Conservation (phyloP, 1,139 yeast genomes). For the Groenewaldozyma auringiensis region DNA sequence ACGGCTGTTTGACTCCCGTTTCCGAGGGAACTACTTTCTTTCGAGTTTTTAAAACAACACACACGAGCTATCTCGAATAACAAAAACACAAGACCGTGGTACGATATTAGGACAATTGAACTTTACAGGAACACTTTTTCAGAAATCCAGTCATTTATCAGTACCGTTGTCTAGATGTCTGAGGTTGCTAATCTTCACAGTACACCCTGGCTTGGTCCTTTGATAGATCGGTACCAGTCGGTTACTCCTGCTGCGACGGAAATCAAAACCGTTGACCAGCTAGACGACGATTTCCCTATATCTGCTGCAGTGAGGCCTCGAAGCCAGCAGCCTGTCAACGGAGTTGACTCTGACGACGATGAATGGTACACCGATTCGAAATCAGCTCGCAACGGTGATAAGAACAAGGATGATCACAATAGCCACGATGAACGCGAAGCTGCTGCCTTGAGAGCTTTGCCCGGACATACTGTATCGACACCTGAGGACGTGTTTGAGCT, state of each 20-base stretch:
- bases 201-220: constrained; percentile 26
- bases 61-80: too few species aligned
- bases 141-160: too few species aligned
- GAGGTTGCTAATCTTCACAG: constrained; percentile 18
- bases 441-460: neutral
- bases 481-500: constrained; percentile 9
- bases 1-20: too few species aligned
- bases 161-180: too few species aligned
- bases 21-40: too few species aligned
- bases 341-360: constrained; percentile 4
- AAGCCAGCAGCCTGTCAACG: neutral
- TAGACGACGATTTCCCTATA: constrained; percentile 1
- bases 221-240: constrained; percentile 10
- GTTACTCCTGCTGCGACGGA: neutral
- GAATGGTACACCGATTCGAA: constrained; percentile 7
- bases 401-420: neutral
- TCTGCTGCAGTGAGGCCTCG: neutral
- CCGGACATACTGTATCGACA: neutral
- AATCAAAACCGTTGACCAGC: neutral
- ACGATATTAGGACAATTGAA: too few species aligned
- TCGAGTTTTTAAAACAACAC: too few species aligned
- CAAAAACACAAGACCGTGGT: too few species aligned
- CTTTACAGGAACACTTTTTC: too few species aligned
- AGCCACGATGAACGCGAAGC: neutral
- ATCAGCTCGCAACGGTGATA: constrained; percentile 3